Base-by-base conservation (phyloP, 139 green algal genomes). In the Axilococcus clingmanii region DNA sequence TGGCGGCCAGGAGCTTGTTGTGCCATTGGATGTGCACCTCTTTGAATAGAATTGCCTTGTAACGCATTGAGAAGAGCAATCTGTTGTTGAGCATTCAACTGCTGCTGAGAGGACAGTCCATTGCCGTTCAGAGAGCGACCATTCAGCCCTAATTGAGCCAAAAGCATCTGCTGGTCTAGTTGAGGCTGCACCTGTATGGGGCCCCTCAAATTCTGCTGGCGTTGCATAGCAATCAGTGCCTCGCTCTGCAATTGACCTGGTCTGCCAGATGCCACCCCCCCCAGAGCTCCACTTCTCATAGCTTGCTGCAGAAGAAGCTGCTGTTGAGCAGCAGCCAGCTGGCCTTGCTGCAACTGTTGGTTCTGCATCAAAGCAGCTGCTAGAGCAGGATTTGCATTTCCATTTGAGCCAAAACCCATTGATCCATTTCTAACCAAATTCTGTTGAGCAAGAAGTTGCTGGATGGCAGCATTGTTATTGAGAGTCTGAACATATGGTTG, bases 191-290 rank as follows among this genome's bases (percentile, higher is more conserved):
- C n/a, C n/a, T n/a, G n/a, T n/a, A n/a, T 9, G 33, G 12, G 11
- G 33, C 33, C 12, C 33, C 33, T 38, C 11, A 38, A n/a, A 29
- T 44, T 51, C 27, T 68, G 50, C 51, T 68, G 60, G 28, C 60
- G 50, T 40, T 70, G 61, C 61, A 70, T 70, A 4, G 61, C 61
- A 35, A 70, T 65, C 20, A 70, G 37, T 9, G 61, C 61, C 35
- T 70, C 61, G 34, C 52, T 63, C 53, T 70, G 61, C 24, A 70
- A 35, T 44, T 70, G 61, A 19, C 35, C 7, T 0, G 49, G 16
- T 0, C 49, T 40, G 28, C 30, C 47, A 32, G 56, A 41, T 6
- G 22, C 38, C 49, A 48, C 41, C 8, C 51, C 47, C 6, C 45
- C 12, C 16, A 33, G 6, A 38, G 30, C 45, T 9, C 14, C 45